Evolutionary conservation across 2,329 filamentous ascomycete genomes (phyloP).

Genomic region (Colletotrichum cuscutae): DNA sequence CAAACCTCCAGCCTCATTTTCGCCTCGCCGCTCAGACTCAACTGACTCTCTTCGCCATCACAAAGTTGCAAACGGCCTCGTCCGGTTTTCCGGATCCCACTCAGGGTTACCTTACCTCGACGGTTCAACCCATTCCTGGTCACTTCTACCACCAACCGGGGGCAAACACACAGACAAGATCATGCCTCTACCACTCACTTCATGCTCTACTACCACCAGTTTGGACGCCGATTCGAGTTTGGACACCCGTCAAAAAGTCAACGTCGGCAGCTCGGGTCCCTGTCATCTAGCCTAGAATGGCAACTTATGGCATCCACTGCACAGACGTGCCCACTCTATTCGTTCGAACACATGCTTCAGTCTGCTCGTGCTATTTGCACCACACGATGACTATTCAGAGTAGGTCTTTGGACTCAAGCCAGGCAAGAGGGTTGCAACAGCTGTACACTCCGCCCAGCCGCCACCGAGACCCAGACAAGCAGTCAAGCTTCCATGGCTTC

Average conservation of each 20-base stretch:
- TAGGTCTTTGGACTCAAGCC: neutral
- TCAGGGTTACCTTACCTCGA: neutral
- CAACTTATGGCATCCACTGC: neutral
- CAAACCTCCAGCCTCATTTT: conserved; percentile 9
- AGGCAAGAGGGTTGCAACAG: neutral
- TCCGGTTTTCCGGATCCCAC: neutral
- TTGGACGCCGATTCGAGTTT: neutral
- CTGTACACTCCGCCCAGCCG: neutral
- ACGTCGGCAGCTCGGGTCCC: neutral
- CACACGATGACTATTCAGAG: neutral
- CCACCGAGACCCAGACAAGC: neutral
- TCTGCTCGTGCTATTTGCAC: neutral
- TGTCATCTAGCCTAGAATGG: neutral
- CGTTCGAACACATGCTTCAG: conserved; percentile 8
- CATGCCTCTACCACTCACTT: neutral
- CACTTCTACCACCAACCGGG: neutral
- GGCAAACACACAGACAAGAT: neutral
- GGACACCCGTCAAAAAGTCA: conserved; percentile 4
- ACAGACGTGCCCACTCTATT: conserved; percentile 6
- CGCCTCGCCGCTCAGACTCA: neutral
- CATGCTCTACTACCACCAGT: conserved; percentile 4
- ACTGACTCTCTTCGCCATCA: neutral
- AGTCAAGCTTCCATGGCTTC: neutral
- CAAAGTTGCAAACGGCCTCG: neutral
- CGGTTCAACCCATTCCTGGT: conserved; percentile 12